A percentile compares a stretch with the other conserved stretches of the same genome.
Evolutionary conservation across 768 basidiomycete species (phyloP).

Genomic region (Clitopilus hobsonii): DNA sequence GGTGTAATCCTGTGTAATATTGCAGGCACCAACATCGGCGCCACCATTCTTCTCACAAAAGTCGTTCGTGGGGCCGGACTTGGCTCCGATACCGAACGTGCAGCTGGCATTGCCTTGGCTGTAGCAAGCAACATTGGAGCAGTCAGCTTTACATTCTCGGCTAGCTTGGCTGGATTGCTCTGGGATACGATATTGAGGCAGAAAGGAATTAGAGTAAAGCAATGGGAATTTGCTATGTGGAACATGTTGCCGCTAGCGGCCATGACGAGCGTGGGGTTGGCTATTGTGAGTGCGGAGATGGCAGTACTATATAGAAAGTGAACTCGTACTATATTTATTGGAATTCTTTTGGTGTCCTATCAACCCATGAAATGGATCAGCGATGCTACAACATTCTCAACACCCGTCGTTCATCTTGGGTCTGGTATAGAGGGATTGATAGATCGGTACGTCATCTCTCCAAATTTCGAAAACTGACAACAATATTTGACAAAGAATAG

Average conservation of each 20-base stretch:
- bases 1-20: constrained; percentile 19
- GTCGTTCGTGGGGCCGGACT: constrained; percentile 56
- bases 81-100: constrained; percentile 33
- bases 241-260: constrained; percentile 62
- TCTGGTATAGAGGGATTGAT: too few species aligned
- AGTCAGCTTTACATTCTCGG: constrained; percentile 85
- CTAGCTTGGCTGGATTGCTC: constrained; percentile 86
- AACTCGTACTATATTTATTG: neutral
- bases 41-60: constrained; percentile 74
- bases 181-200: constrained; percentile 75
- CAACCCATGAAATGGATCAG: too few species aligned
- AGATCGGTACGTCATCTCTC: too few species aligned
- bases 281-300: constrained; percentile 76
- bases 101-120: constrained; percentile 72
- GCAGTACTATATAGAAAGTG: constrained; percentile 37
- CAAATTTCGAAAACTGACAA: too few species aligned
- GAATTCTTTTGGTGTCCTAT: neutral
- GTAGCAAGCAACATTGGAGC: constrained; percentile 93
- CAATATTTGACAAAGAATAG: too few species aligned
- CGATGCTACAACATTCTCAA: too few species aligned
- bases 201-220: constrained; percentile 63
- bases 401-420: too few species aligned
- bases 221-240: constrained; percentile 65
- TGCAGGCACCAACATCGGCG: constrained; percentile 21
- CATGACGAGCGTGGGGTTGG: constrained; percentile 65